A percentile compares a stretch with the other conserved stretches of the same genome.
These are phyloP conservation scores for Typha latifolia DNA, from an alignment of 176 grass and related monocot species.

Conservation along the genomic window DNA sequence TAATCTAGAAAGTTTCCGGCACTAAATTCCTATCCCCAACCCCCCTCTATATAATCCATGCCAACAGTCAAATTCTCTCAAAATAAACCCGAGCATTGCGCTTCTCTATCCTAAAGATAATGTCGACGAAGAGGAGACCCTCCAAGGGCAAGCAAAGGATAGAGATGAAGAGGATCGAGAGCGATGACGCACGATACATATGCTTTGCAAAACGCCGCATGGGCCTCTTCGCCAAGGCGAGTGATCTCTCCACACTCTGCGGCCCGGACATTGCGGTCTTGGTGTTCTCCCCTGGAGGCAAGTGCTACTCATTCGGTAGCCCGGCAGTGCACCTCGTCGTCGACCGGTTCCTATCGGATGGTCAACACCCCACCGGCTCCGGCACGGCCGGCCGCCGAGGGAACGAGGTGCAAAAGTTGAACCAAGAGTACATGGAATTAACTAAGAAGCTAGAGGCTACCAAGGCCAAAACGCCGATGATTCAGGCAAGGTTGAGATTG, in stretches of 20 bases:
- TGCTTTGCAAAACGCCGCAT: not conserved
- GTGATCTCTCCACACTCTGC: not conserved
- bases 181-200: not conserved
- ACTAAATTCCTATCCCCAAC: not conserved
- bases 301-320: not conserved
- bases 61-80: too few relatives aligned
- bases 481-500: not conserved
- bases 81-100: too few relatives aligned
- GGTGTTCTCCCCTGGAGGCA: not conserved
- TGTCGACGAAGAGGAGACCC: not conserved
- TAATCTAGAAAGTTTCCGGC: not conserved
- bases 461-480: not conserved
- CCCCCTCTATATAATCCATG: not conserved
- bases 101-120: not conserved
- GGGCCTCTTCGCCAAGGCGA: not conserved
- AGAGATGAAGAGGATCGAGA: not conserved
- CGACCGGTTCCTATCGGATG: not conserved
- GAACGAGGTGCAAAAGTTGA: not conserved
- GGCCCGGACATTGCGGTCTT: not conserved
- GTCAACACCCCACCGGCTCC: not conserved
- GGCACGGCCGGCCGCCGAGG: not conserved
- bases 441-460: not conserved
- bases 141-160: constrained; percentile 3
- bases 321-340: not conserved
- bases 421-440: not conserved